Conservation (phyloP, 129 eudicot species). For the Flaveria sonorensis region DNA sequence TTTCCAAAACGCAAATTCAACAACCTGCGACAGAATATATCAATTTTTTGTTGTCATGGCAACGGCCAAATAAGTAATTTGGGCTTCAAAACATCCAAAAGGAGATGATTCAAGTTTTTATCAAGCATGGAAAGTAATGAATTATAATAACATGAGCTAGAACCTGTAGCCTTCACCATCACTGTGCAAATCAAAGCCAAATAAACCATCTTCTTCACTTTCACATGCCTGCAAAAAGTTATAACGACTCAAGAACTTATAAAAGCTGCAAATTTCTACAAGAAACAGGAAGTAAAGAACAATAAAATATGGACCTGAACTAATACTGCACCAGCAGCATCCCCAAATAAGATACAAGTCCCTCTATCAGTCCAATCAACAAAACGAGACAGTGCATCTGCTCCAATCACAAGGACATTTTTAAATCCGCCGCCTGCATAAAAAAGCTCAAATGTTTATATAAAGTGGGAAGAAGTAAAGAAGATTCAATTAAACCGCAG, state of each 20-base stretch:
- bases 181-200: slow-evolving; percentile 91
- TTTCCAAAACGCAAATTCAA: neutral
- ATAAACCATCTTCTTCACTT: slow-evolving; percentile 77
- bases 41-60: neutral
- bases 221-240: slow-evolving; percentile 75
- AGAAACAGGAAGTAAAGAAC: neutral
- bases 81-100: neutral
- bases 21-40: neutral
- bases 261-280: slow-evolving; percentile 18
- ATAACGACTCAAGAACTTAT: slow-evolving; percentile 19
- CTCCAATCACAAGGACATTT: slow-evolving; percentile 88
- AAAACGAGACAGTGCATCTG: slow-evolving; percentile 88
- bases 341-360: slow-evolving; percentile 96
- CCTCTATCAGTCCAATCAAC: slow-evolving; percentile 99
- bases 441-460: slow-evolving; percentile 8
- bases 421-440: slow-evolving; percentile 76
- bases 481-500: neutral
- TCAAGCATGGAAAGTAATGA: neutral
- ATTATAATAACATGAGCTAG: slow-evolving; percentile 6
- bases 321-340: slow-evolving; percentile 97
- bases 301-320: slow-evolving; percentile 54
- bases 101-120: neutral
- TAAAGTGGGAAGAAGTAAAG: neutral
- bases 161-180: slow-evolving; percentile 93
- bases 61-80: slow-evolving; percentile 1